Conservation (phyloP, 805 yeast genomes). For the Yarrowia yakushimensis region DNA sequence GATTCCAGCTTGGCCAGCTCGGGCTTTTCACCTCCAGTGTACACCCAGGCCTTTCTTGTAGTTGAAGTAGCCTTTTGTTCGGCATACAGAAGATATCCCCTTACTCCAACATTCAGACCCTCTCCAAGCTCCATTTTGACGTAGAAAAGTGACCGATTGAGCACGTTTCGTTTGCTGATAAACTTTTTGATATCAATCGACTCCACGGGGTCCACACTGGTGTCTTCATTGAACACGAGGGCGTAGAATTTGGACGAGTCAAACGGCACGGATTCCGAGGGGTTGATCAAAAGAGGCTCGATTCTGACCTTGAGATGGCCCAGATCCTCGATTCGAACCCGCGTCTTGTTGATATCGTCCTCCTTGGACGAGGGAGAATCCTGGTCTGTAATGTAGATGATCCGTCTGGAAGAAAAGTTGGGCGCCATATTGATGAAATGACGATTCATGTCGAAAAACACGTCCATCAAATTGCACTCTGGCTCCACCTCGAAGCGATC, state of each 20-base stretch:
- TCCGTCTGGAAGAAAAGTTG: constrained; percentile 52
- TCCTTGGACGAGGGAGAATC: constrained; percentile 58
- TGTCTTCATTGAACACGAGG: constrained; percentile 44
- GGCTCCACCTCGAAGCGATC: neutral
- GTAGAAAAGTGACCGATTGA: constrained; percentile 59
- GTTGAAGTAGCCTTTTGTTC: constrained; percentile 45
- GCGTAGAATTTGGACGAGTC: constrained; percentile 51
- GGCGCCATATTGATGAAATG: constrained; percentile 47
- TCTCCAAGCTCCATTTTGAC: constrained; percentile 59
- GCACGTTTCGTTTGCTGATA: constrained; percentile 55
- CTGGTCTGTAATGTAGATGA: constrained; percentile 71
- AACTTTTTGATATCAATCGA: constrained; percentile 39
- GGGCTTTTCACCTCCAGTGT: constrained; percentile 50
- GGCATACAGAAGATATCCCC: constrained; percentile 63
- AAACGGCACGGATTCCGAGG: constrained; percentile 38
- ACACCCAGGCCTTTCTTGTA: constrained; percentile 50
- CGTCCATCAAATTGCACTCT: constrained; percentile 38
- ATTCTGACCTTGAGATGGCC: constrained; percentile 52
- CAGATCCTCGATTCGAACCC: constrained; percentile 55
- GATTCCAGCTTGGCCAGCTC: constrained; percentile 51
- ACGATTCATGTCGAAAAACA: constrained; percentile 53
- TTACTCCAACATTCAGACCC: constrained; percentile 57
- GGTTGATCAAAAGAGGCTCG: constrained; percentile 59
- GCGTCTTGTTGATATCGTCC: constrained; percentile 42
- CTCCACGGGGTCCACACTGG: constrained; percentile 44